phyloP scores from a whole-genome alignment of 768 basidiomycete genomes.

The Naematelia encephala region DNA sequence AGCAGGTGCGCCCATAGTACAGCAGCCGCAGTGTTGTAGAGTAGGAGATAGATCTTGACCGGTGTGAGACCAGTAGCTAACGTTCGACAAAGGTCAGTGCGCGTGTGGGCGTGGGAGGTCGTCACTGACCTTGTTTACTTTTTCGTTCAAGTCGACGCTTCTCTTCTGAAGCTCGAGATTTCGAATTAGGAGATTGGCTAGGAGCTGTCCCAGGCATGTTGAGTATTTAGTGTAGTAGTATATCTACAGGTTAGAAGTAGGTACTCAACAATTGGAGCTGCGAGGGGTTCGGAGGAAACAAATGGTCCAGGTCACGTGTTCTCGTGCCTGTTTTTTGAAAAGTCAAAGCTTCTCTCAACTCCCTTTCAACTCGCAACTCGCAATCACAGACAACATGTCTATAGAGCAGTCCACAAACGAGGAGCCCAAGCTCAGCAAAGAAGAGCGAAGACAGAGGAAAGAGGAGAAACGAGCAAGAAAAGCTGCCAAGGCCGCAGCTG shows the following conservation, averaged over 20 bases:
- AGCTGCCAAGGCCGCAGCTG: conserved; percentile 13
- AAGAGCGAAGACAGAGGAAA: conserved; percentile 14
- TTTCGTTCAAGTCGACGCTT: conserved; percentile 2
- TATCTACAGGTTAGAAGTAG: no score
- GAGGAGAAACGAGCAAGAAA: conserved; percentile 16
- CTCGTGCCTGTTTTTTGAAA: no score
- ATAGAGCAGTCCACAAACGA: conserved; percentile 5
- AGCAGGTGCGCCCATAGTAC: conserved; percentile 74
- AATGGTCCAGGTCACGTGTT: no score
- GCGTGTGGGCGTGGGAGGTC: not conserved
- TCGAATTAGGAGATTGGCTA: not conserved
- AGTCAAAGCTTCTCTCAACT: no score
- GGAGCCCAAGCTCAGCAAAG: conserved; percentile 10
- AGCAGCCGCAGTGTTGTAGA: conserved; percentile 73
- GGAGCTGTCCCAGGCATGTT: not conserved
- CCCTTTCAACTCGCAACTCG: no score
- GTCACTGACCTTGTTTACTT: not conserved
- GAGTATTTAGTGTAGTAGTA: no score
- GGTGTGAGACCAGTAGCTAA: conserved; percentile 24
- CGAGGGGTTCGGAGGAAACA: no score
- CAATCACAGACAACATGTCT: conserved; percentile 10
- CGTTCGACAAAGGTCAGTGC: not conserved
- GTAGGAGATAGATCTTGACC: conserved; percentile 61
- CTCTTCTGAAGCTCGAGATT: conserved; percentile 1
- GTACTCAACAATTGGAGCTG: no score